Conservation (phyloP, 306 rosid genomes). For the Dryas alaskensis region DNA sequence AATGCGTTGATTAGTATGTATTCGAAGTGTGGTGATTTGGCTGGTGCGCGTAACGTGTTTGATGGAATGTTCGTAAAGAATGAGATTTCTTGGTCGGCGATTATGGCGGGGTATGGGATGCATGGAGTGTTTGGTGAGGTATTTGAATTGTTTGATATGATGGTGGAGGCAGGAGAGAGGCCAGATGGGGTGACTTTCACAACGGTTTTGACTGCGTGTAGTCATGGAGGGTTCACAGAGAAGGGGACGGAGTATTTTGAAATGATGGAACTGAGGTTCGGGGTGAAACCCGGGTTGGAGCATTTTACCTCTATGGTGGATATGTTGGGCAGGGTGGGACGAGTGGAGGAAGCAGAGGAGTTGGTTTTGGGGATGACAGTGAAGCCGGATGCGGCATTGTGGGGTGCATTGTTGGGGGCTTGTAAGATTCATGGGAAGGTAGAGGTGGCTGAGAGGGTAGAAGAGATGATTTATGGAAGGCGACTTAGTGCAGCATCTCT, state of each 20-base stretch:
- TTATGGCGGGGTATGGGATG: constrained; percentile 62
- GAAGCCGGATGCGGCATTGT: constrained; percentile 54
- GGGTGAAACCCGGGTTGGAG: constrained; percentile 42
- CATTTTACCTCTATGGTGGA: constrained; percentile 84
- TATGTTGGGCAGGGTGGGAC: constrained; percentile 67
- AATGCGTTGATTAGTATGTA: constrained; percentile 67
- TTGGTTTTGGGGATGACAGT: constrained; percentile 50
- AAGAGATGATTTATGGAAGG: constrained; percentile 32
- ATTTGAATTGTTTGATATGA: constrained; percentile 51
- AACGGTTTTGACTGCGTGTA: constrained; percentile 49
- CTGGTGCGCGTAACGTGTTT: constrained; percentile 49
- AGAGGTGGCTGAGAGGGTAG: constrained; percentile 60
- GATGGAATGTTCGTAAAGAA: constrained; percentile 49
- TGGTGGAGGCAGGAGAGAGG: constrained; percentile 51
- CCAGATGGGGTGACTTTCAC: constrained; percentile 58
- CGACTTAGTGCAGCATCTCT: constrained; percentile 19
- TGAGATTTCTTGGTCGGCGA: constrained; percentile 50
- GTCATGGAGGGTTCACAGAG: constrained; percentile 66
- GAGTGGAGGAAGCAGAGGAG: constrained; percentile 66
- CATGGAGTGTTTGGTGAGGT: constrained; percentile 52
- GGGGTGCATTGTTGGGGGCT: constrained; percentile 55
- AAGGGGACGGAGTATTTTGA: constrained; percentile 52
- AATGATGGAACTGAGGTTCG: constrained; percentile 52
- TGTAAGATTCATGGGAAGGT: constrained; percentile 61
- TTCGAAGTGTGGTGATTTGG: constrained; percentile 48